Evolutionary conservation across 345 rosid species (phyloP).

Genomic region (Hevea brasiliensis): DNA sequence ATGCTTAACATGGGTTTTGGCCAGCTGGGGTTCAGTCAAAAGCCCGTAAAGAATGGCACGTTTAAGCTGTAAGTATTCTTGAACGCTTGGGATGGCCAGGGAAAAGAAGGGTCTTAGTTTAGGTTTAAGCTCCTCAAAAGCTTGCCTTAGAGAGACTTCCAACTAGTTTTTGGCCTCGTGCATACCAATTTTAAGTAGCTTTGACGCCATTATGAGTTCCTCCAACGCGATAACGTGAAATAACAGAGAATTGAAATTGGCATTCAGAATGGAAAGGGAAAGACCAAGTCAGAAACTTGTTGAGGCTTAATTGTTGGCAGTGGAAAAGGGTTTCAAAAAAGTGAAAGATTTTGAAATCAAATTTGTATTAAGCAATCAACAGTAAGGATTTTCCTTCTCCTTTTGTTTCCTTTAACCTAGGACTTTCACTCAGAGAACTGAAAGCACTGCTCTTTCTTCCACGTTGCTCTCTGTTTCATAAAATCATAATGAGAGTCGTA

Average conservation of each 20-base stretch:
- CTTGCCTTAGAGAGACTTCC: constrained; percentile 58
- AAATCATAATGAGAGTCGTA: too few relatives aligned
- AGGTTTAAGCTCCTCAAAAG: constrained; percentile 47
- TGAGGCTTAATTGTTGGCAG: neutral
- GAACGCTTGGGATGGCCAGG: constrained; percentile 44
- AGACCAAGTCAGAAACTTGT: neutral
- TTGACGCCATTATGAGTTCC: constrained; percentile 34
- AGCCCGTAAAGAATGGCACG: constrained; percentile 64
- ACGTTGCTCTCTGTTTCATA: too few relatives aligned
- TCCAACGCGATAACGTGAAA: too few relatives aligned
- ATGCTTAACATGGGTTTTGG: constrained; percentile 54
- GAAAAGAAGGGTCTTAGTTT: constrained; percentile 66
- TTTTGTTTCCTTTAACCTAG: too few relatives aligned
- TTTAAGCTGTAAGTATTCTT: constrained; percentile 54
- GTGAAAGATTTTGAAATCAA: too few relatives aligned
- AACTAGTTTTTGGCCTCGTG: constrained; percentile 54
- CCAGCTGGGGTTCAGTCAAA: constrained; percentile 46
- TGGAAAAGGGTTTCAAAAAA: too few relatives aligned
- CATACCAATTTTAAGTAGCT: constrained; percentile 37
- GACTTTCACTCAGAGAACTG: too few relatives aligned
- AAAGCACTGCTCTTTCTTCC: too few relatives aligned
- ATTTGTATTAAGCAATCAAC: too few relatives aligned
- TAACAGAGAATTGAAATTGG: neutral
- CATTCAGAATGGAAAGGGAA: neutral
- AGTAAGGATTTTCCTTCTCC: too few relatives aligned